Evolutionary conservation across 768 basidiomycete genomes (phyloP), one percentile per base, ranked within the genome.

Genomic region (Podaxis sp.): DNA sequence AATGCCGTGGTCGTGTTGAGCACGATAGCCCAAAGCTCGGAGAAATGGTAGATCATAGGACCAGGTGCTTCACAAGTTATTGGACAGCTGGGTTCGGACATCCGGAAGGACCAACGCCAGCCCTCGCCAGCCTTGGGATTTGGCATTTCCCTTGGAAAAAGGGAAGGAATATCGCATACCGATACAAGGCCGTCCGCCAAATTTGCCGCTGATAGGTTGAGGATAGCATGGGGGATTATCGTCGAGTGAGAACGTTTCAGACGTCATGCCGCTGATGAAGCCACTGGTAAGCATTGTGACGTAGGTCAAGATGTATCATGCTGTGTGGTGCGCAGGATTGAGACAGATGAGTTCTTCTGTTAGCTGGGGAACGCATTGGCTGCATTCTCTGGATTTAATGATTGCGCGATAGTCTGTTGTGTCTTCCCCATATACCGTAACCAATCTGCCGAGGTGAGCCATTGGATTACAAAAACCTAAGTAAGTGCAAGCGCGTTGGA

Each of bases 311-410:
- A 4, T 6, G 27, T 29, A 95, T 97, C 97, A 99, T 67, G 96
- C 94, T 56, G 95, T 91, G 71, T 98, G 98, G 72, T 98, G 97
- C 1, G 93, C 94, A 5, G 97, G 95, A 72, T 99, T 99, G 75
- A 90, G 78, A 27, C 89, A 82, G 66, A 99, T 96, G 68, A 98
- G 86, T 41, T 78, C 80, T 74, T 96, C 93, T 0, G 97, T 99
- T 29, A 99, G 80, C 67, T 90, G 84, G 57, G 98, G 83, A 8
- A 90, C 94, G 38, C 96, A 81, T 22, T 81, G 75, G 64, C 88
- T 93, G 77, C 86, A 86, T 79, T 98, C 96, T 3, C 85, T 85
- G 0, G 77, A 76, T 69, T 87, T 86, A 43, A 92, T 84, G 63
- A 98, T 81, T 0, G 87, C 94, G 55, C 96, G 88, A 74, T 94